Evolutionary conservation across 257 asterid species (phyloP), one percentile per base, ranked within the genome.

Genomic region (Solanum habrochaites): DNA sequence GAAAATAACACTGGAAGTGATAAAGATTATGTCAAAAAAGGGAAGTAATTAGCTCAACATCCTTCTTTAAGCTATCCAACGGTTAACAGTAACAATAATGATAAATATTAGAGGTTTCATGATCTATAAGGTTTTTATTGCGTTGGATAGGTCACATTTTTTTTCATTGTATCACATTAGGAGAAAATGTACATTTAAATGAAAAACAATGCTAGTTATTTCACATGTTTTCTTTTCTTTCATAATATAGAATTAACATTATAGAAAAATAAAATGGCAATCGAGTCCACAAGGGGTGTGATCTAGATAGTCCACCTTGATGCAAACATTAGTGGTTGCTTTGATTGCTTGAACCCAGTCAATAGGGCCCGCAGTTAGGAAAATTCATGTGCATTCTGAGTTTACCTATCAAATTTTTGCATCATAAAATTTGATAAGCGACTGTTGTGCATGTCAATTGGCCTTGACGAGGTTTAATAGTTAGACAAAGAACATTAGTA

Each of bases 321-420:
- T 56, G 11, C n/a, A 56, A 20, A 56, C n/a, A 56, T 56, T 56
- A 56, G 25, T 56, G 64, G 64, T 10, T 56, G 25, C 1, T 56
- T 56, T 56, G 64, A 56, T 56, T 56, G 64, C 64, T 56, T 77
- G 64, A 90, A 86, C 74, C 67, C 52, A 82, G 25, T 83, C 88
- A 78, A 87, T 71, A 85, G 87, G 89, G 62, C 60, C 89, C 32
- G n/a, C 89, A n/a, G 83, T 90, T 12, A 89, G 91, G 56, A 87
- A 89, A 81, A 90, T 89, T 86, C 92, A 90, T 67, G 90, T 89
- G 89, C 18, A 52, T 49, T 56, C 39, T 23, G 4, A 47, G 27
- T 45, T 3, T 39, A 69, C 9, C 20, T 71, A 43, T 56, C 8
- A 29, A 78, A 73, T 16, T 64, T 52, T 52, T 35, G 8, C 15